A percentile compares a stretch with the other conserved stretches of the same genome.
Conservation (phyloP, 1,139 yeast genomes). For the Blastobotrys arbuscula region DNA sequence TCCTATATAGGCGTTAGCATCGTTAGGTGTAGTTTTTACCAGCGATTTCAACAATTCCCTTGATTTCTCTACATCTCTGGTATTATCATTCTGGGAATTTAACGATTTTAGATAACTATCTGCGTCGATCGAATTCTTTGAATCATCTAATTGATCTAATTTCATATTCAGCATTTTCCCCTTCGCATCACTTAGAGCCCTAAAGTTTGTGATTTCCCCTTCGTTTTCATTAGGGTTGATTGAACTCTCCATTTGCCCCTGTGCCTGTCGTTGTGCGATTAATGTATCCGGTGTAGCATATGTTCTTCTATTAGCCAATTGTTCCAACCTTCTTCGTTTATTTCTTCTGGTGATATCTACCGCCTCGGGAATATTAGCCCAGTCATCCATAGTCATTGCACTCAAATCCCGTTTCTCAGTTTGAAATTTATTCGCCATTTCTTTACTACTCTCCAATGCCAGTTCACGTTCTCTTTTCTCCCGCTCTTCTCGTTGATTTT, state of each 20-base stretch:
- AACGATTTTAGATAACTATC: background rate
- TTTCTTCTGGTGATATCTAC: constrained; percentile 80
- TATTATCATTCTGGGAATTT: constrained; percentile 15
- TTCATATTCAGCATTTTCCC: constrained; percentile 48
- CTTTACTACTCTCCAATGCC: constrained; percentile 28
- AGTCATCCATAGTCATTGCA: constrained; percentile 58
- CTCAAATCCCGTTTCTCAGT: constrained; percentile 62
- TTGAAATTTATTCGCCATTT: constrained; percentile 42
- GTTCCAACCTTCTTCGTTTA: constrained; percentile 61
- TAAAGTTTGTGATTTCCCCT: constrained; percentile 40
- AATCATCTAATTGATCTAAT: constrained; percentile 36
- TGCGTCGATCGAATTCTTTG: constrained; percentile 4
- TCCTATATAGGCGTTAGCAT: constrained; percentile 82
- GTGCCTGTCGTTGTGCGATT: constrained; percentile 35
- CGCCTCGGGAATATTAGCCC: constrained; percentile 83
- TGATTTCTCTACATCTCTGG: constrained; percentile 54
- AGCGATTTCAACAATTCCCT: constrained; percentile 61
- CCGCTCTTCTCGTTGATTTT: constrained; percentile 34
- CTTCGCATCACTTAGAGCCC: constrained; percentile 48
- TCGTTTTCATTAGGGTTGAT: constrained; percentile 35
- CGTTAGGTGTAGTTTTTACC: constrained; percentile 65
- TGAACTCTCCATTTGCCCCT: constrained; percentile 33
- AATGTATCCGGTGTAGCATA: constrained; percentile 83
- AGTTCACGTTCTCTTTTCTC: constrained; percentile 29
- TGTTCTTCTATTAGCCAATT: constrained; percentile 59